phyloP scores from a whole-genome alignment of 2,329 filamentous ascomycete species.

The Colletotrichum musae region DNA sequence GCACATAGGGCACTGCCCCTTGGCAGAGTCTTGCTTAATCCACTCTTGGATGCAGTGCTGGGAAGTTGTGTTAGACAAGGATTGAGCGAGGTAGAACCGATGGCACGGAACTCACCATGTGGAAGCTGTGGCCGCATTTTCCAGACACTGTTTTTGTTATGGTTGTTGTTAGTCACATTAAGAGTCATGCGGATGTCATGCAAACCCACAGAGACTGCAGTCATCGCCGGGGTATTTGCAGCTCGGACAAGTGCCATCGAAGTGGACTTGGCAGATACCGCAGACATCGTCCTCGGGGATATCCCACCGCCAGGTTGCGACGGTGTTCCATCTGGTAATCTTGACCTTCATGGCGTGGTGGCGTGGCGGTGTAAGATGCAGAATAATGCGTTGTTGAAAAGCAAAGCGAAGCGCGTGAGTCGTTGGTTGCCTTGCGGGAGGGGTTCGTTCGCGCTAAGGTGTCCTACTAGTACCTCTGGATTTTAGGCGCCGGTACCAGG shows the following conservation, averaged over 20 bases:
- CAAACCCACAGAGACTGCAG: constrained; percentile 84
- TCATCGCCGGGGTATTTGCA: constrained; percentile 99
- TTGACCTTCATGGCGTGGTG: constrained; percentile 89
- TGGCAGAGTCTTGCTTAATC: constrained; percentile 95
- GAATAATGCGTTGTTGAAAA: not conserved
- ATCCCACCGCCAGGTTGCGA: constrained; percentile 98
- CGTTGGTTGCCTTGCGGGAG: not conserved
- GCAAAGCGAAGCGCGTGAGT: not conserved
- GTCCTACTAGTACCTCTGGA: no score
- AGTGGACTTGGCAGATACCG: constrained; percentile 97
- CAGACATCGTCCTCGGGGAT: constrained; percentile 98
- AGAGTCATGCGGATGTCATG: not conserved
- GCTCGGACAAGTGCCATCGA: constrained; percentile 96
- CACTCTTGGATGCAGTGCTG: constrained; percentile 96
- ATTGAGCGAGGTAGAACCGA: constrained; percentile 16
- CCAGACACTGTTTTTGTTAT: constrained; percentile 78
- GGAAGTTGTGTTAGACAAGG: constrained; percentile 38
- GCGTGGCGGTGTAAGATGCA: constrained; percentile 34
- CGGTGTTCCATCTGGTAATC: constrained; percentile 92
- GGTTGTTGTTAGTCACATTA: not conserved
- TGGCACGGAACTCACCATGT: constrained; percentile 79
- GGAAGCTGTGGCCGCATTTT: constrained; percentile 97
- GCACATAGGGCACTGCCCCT: constrained; percentile 98
- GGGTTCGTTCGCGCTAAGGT: not conserved
- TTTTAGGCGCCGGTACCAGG: no score